Percentiles rank a stretch among this genome's conserved stretches.
phyloP scores from a whole-genome alignment of 768 basidiomycete species.

The Russula emetica region DNA sequence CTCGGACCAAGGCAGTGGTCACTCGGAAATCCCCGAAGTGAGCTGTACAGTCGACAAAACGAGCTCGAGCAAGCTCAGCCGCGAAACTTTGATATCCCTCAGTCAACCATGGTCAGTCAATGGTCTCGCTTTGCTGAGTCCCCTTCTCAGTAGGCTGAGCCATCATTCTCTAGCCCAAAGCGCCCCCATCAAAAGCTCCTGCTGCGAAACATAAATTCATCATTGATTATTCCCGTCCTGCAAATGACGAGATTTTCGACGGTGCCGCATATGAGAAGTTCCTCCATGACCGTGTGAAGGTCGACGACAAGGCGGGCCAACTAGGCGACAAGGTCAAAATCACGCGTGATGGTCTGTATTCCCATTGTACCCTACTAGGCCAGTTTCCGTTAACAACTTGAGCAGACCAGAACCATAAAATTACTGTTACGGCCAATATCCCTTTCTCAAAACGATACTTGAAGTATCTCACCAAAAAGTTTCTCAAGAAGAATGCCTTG shows the following conservation, averaged over 20 bases:
- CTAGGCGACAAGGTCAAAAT: conserved; percentile 89
- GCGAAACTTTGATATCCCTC: conserved; percentile 12
- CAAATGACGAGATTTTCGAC: conserved; percentile 57
- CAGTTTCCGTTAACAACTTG: conserved; percentile 5
- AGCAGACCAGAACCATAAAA: conserved; percentile 63
- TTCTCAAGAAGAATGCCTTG: conserved; percentile 94
- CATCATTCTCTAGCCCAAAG: conserved; percentile 53
- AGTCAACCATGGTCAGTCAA: conserved; percentile 67
- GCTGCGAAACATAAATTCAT: conserved; percentile 71
- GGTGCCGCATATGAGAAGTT: conserved; percentile 76
- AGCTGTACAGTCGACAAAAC: conserved; percentile 49
- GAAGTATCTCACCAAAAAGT: conserved; percentile 99
- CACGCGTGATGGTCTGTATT: conserved; percentile 69
- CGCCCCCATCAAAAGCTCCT: conserved; percentile 48
- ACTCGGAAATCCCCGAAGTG: conserved; percentile 18
- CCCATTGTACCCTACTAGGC: background rate
- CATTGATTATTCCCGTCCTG: conserved; percentile 84
- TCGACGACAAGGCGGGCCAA: conserved; percentile 87
- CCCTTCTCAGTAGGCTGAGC: conserved; percentile 87
- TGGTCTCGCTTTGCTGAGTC: conserved; percentile 80
- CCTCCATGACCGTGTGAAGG: conserved; percentile 90
- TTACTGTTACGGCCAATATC: conserved; percentile 80
- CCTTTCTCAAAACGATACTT: conserved; percentile 96
- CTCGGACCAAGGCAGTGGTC: background rate
- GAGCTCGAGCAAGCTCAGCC: background rate